These are phyloP conservation scores for Mycena indigotica DNA, from an alignment of 768 basidiomycete species.

Conservation along the genomic window DNA sequence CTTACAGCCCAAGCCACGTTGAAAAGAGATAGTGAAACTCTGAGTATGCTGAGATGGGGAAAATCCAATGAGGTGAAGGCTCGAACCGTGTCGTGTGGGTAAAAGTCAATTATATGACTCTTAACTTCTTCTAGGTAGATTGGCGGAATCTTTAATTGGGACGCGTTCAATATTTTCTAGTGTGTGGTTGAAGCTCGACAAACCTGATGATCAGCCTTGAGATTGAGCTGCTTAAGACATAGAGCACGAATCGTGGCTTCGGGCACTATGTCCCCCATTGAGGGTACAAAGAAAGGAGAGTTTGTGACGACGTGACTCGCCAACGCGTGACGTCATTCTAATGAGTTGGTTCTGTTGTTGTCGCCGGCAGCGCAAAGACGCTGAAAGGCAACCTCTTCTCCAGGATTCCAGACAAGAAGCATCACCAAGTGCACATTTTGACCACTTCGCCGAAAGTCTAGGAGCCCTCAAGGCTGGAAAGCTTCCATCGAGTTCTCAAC, in stretches of 20 bases:
- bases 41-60: background rate
- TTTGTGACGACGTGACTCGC: too few relatives aligned
- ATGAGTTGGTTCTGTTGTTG: slow-evolving; percentile 14
- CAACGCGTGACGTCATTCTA: background rate
- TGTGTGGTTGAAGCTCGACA: too few relatives aligned
- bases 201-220: too few relatives aligned
- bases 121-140: background rate
- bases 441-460: slow-evolving; percentile 38
- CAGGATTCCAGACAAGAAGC: slow-evolving; percentile 4
- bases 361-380: slow-evolving; percentile 14
- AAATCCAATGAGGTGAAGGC: background rate
- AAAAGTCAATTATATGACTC: background rate
- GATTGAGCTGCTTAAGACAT: too few relatives aligned
- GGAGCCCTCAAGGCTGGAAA: slow-evolving; percentile 42
- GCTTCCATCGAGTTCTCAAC: slow-evolving; percentile 42
- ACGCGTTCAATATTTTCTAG: too few relatives aligned
- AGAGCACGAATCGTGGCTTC: too few relatives aligned
- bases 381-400: slow-evolving; percentile 26
- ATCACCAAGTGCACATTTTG: slow-evolving; percentile 18
- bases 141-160: background rate
- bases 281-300: background rate
- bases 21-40: slow-evolving; percentile 2
- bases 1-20: slow-evolving; percentile 19
- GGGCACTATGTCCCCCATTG: background rate
- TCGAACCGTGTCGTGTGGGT: background rate